A percentile compares a stretch with the other conserved stretches of the same genome.
phyloP scores from a whole-genome alignment of 2,329 filamentous ascomycete species.

The Talaromyces sp. region DNA sequence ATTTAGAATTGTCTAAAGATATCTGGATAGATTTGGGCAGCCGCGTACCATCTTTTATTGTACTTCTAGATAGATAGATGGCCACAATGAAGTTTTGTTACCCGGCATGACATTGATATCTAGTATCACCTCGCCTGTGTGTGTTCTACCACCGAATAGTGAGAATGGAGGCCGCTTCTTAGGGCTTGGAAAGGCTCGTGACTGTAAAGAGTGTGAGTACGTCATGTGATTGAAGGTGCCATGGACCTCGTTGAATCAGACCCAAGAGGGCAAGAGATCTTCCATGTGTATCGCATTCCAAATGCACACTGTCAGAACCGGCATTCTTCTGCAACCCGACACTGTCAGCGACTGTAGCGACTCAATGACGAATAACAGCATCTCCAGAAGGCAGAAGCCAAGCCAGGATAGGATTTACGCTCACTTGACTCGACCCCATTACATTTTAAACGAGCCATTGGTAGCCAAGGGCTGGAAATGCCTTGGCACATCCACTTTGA shows the following conservation, averaged over 20 bases:
- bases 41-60: not conserved
- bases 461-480: not conserved
- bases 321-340: no score
- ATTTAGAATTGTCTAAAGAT: not conserved
- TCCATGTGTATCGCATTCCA: not conserved
- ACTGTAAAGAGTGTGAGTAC: no score
- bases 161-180: no score
- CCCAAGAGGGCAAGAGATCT: not conserved
- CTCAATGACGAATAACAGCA: no score
- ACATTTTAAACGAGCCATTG: no score
- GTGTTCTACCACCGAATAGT: no score
- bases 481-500: not conserved
- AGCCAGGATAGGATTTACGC: no score
- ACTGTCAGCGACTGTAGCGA: not conserved
- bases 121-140: not conserved
- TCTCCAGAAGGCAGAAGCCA: no score
- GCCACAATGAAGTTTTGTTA: not conserved
- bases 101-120: not conserved
- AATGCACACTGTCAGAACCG: not conserved
- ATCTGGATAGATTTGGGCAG: not conserved
- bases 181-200: no score
- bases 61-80: not conserved
- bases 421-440: no score
- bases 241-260: not conserved
- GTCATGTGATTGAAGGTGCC: no score